phyloP scores from a whole-genome alignment of 2,329 filamentous ascomycete genomes.

The Geosmithia putterillii region DNA sequence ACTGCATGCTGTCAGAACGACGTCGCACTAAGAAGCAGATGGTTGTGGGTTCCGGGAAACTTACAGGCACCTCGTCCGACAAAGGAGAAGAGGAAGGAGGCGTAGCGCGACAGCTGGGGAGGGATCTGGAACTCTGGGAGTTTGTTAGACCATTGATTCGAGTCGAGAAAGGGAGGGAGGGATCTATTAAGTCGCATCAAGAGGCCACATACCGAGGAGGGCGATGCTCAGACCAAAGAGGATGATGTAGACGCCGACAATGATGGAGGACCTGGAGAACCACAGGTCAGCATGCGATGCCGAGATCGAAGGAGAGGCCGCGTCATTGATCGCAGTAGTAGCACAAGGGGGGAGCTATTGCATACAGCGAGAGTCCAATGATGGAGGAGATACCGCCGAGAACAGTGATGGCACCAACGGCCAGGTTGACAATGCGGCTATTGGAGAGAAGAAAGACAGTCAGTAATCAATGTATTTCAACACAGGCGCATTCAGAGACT shows the following conservation, averaged over 20 bases:
- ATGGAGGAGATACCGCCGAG: slow-evolving; percentile 70
- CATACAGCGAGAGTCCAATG: slow-evolving; percentile 49
- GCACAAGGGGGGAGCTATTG: slow-evolving; percentile 8
- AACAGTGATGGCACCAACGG: slow-evolving; percentile 74
- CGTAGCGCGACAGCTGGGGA: slow-evolving; percentile 83
- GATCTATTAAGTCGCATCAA: neutral
- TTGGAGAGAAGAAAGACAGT: slow-evolving; percentile 1
- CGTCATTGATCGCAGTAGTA: neutral
- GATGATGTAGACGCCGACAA: slow-evolving; percentile 80
- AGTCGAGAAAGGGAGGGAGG: neutral
- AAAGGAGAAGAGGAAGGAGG: slow-evolving; percentile 96
- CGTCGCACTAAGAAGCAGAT: too few species aligned
- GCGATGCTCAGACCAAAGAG: slow-evolving; percentile 74
- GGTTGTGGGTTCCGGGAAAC: slow-evolving; percentile 29
- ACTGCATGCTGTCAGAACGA: slow-evolving; percentile 40
- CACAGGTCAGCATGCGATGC: neutral
- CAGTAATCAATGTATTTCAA: neutral
- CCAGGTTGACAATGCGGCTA: slow-evolving; percentile 92
- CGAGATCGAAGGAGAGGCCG: neutral
- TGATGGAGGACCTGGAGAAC: slow-evolving; percentile 32
- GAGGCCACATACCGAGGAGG: slow-evolving; percentile 39
- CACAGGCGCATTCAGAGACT: neutral
- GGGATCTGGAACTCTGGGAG: slow-evolving; percentile 79
- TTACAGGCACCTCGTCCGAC: slow-evolving; percentile 87
- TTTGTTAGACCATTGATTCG: slow-evolving; percentile 11